Evolutionary conservation across 2,329 filamentous ascomycete genomes (phyloP).

Genomic region (Volutella citrinella): DNA sequence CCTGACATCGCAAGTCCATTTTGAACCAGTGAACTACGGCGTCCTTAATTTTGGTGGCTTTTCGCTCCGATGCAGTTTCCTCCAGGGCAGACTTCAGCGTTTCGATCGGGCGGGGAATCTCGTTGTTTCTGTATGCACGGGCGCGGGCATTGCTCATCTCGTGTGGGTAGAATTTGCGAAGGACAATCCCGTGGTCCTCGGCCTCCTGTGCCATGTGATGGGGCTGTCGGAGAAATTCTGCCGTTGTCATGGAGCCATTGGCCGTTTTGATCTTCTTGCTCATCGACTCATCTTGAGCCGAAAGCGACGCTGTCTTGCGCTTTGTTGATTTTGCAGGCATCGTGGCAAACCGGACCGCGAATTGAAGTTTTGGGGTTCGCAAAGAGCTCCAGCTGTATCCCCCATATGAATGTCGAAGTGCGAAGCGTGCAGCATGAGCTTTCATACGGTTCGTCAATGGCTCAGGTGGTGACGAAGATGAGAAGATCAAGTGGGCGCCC

Average conservation of each 20-base stretch:
- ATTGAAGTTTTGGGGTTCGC: background rate
- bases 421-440: no score
- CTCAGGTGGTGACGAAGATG: no score
- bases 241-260: conserved; percentile 18
- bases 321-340: conserved; percentile 29
- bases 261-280: conserved; percentile 33
- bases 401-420: background rate
- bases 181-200: conserved; percentile 59
- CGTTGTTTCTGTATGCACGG: conserved; percentile 66
- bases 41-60: conserved; percentile 49
- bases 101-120: conserved; percentile 71
- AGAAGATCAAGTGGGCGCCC: no score
- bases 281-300: conserved; percentile 20
- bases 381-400: no score
- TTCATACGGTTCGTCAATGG: no score
- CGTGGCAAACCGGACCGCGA: conserved; percentile 12
- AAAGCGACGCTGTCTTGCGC: conserved; percentile 23
- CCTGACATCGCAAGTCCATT: conserved; percentile 68
- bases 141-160: conserved; percentile 84
- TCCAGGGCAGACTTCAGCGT: conserved; percentile 58
- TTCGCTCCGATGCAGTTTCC: conserved; percentile 55
- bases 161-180: conserved; percentile 75
- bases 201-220: conserved; percentile 45
- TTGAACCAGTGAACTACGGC: conserved; percentile 91
- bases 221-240: conserved; percentile 38